Evolutionary conservation across 176 grass and related monocot species (phyloP).

Genomic region (Paspalum vaginatum): DNA sequence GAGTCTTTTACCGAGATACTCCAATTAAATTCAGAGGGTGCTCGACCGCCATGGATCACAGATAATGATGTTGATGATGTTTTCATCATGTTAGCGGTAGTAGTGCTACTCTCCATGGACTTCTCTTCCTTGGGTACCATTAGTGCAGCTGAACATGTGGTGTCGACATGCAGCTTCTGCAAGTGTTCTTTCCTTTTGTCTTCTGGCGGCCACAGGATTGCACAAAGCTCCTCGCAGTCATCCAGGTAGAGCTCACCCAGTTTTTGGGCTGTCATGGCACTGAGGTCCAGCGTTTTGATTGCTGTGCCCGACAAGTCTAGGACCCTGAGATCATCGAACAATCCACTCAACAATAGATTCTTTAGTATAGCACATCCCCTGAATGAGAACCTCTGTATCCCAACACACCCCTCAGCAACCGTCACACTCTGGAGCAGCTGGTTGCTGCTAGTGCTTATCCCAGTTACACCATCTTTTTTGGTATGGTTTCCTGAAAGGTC

Average conservation of each 20-base stretch:
- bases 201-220: conserved; percentile 15
- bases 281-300: conserved; percentile 8
- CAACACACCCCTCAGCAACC: neutral
- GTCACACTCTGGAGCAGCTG: neutral
- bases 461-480: neutral
- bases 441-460: neutral
- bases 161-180: neutral
- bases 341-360: neutral
- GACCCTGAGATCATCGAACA: neutral
- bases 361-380: neutral
- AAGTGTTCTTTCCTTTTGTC: fast-evolving
- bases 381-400: neutral
- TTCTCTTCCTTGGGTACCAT: neutral
- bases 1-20: neutral
- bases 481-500: too few relatives aligned
- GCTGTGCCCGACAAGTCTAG: conserved; percentile 9
- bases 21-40: neutral
- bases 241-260: neutral
- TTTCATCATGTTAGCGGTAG: too few relatives aligned
- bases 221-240: neutral
- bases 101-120: too few relatives aligned
- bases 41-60: neutral
- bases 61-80: neutral
- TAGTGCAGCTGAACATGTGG: neutral
- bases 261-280: fast-evolving